phyloP scores from a whole-genome alignment of 129 eudicot species.

The Mikania micrantha region DNA sequence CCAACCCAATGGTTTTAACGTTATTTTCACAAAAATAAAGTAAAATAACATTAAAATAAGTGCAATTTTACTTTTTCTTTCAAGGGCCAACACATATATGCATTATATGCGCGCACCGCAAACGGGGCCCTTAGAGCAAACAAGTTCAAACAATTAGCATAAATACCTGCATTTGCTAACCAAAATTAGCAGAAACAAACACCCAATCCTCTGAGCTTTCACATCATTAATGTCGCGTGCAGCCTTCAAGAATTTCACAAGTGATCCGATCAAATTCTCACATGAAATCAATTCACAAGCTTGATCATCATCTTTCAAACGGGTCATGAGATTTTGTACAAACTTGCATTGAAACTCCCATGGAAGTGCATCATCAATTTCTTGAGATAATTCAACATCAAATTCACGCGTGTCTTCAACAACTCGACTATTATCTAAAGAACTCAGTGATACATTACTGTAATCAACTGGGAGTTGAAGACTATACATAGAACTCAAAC shows the following conservation, averaged over 20 bases:
- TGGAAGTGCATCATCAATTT: conserved; percentile 45
- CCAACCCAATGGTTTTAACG: too few species aligned
- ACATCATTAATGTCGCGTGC: conserved; percentile 40
- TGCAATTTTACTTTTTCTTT: too few species aligned
- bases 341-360: conserved; percentile 68
- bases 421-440: conserved; percentile 38
- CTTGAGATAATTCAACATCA: conserved; percentile 25
- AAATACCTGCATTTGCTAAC: conserved; percentile 57
- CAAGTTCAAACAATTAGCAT: neutral
- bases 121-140: too few species aligned
- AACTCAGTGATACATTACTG: conserved; percentile 54
- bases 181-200: conserved; percentile 38
- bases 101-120: too few species aligned
- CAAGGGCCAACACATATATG: too few species aligned
- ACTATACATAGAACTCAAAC: conserved; percentile 60
- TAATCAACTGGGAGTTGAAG: conserved; percentile 58
- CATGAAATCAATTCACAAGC: conserved; percentile 28
- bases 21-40: too few species aligned
- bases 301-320: conserved; percentile 34
- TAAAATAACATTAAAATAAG: too few species aligned
- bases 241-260: conserved; percentile 50
- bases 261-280: conserved; percentile 39
- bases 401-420: conserved; percentile 18
- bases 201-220: conserved; percentile 66
- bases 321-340: conserved; percentile 41